Base-by-base conservation (phyloP, 2,329 filamentous ascomycete species). In the Grosmannia clavigera region DNA sequence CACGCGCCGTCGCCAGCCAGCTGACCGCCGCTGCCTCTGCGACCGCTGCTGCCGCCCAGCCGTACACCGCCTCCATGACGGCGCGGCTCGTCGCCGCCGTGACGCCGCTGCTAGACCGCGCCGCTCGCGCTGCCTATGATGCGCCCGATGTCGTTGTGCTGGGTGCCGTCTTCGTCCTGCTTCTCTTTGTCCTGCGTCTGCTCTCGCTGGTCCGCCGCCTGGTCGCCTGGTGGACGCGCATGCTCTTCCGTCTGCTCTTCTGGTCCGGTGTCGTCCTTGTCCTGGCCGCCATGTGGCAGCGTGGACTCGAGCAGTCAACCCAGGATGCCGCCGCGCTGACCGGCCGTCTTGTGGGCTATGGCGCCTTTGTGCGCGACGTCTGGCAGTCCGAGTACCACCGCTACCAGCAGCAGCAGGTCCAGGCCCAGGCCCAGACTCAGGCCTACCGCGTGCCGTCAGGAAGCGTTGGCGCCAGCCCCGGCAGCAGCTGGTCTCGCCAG, bases 151-250 rank as follows among this genome's bases (percentile, higher is more conserved):
- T 76, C 25, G 72, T 76, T 16, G 68, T 76, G 9, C 68, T 76
- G 14, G 70, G 78, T 60, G 71, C 79, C 55, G 75, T 80, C 11
- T 72, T 86, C 58, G 75, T 77, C 16, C 67, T 85, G 10, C 74
- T 88, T 4, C 72, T 86, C 53, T 65, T 84, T 35, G 73, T 84
- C 60, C 71, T 92, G 58, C 76, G 90, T 68, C 70, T 92, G 60
- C 76, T 94, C 51, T 74, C 86, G 64, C 86, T 87, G 75, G 75
- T 90, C 22, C 83, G 85, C 63, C 81, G 89, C 62, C 74, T 90
- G 25, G 77, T 95, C 61, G 75, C 90, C 68, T 95, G 85, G 75
- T 90, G 90, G 83, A 81, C 90, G 58, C 76, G 81, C n/a, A 69
- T 95, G 60, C 77, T 78, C 12, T 70, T 89, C 64, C 74, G 80